These are phyloP conservation scores for Exophiala spinifera DNA, from an alignment of 2,329 filamentous ascomycete species.

Conservation along the genomic window DNA sequence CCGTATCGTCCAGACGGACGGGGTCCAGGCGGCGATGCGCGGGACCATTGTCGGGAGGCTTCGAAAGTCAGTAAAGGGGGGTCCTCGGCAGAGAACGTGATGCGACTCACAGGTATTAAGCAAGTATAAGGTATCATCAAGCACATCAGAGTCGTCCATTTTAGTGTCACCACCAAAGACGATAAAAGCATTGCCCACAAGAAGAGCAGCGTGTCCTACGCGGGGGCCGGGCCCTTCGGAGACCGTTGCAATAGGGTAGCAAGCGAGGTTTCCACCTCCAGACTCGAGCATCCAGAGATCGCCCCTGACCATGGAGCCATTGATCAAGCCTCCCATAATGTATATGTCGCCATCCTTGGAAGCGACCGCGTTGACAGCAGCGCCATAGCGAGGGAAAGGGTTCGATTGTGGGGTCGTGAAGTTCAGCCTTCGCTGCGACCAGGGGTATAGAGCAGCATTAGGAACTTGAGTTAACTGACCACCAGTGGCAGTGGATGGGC, in stretches of 20 bases:
- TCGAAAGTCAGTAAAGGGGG: conserved; percentile 31
- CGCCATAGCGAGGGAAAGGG: conserved; percentile 94
- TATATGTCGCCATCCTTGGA: conserved; percentile 98
- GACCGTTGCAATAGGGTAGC: conserved; percentile 86
- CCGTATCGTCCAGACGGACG: conserved; percentile 89
- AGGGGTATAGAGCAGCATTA: conserved; percentile 85
- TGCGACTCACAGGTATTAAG: conserved; percentile 85
- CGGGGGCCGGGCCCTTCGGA: conserved; percentile 91
- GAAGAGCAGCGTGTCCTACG: conserved; percentile 87
- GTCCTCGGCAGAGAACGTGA: background rate
- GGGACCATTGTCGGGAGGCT: conserved; percentile 98
- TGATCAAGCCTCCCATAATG: conserved; percentile 94
- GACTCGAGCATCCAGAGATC: conserved; percentile 98
- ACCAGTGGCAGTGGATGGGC: conserved; percentile 22
- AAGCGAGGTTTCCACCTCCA: conserved; percentile 74
- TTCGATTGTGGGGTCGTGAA: conserved; percentile 79
- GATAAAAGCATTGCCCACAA: conserved; percentile 98
- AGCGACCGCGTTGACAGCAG: conserved; percentile 85
- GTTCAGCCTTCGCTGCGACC: conserved; percentile 85
- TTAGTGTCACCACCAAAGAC: conserved; percentile 99
- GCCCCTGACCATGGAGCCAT: conserved; percentile 91
- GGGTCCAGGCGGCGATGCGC: conserved; percentile 80
- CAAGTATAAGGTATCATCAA: conserved; percentile 94
- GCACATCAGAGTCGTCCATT: conserved; percentile 82
- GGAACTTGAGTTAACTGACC: conserved; percentile 51